phyloP scores from a whole-genome alignment of 768 basidiomycete genomes.

The Udeniomyces megalosporus region DNA sequence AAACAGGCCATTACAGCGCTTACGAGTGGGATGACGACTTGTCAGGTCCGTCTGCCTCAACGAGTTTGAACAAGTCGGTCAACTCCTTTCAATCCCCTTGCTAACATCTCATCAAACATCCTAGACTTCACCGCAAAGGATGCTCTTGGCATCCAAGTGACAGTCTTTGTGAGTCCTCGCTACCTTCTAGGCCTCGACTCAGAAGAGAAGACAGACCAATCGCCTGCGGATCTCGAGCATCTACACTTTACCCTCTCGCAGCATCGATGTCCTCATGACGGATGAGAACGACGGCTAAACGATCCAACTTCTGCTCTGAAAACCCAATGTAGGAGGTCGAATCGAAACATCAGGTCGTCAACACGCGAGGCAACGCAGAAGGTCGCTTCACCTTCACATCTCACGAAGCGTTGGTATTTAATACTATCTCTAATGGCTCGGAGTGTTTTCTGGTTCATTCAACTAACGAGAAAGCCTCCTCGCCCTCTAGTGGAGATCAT shows the following conservation, averaged over 20 bases:
- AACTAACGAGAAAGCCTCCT: too few species aligned
- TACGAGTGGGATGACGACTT: slow-evolving; percentile 70
- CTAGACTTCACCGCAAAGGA: slow-evolving; percentile 48
- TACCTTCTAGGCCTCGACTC: not conserved
- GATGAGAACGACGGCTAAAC: too few species aligned
- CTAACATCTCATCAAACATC: too few species aligned
- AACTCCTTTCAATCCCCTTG: too few species aligned
- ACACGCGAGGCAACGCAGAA: slow-evolving; percentile 75
- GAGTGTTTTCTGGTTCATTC: too few species aligned
- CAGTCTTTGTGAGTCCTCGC: slow-evolving; percentile 71
- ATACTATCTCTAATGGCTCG: too few species aligned
- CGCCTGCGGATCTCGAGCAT: too few species aligned
- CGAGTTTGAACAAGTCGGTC: too few species aligned
- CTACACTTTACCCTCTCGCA: too few species aligned
- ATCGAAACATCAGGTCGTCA: slow-evolving; percentile 61
- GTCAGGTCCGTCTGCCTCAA: slow-evolving; percentile 27
- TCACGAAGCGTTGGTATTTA: slow-evolving; percentile 46
- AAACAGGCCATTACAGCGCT: slow-evolving; percentile 73
- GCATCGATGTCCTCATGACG: too few species aligned
- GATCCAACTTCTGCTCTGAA: not conserved
- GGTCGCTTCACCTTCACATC: slow-evolving; percentile 96
- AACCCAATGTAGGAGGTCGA: slow-evolving; percentile 63
- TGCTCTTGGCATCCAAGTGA: slow-evolving; percentile 72
- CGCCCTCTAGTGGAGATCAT: slow-evolving; percentile 55
- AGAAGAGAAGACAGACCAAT: too few species aligned